Percentiles rank a stretch among this genome's conserved stretches.
phyloP scores from a whole-genome alignment of 1,284 basidiomycete genomes.

The Ganoderma meredithae region DNA sequence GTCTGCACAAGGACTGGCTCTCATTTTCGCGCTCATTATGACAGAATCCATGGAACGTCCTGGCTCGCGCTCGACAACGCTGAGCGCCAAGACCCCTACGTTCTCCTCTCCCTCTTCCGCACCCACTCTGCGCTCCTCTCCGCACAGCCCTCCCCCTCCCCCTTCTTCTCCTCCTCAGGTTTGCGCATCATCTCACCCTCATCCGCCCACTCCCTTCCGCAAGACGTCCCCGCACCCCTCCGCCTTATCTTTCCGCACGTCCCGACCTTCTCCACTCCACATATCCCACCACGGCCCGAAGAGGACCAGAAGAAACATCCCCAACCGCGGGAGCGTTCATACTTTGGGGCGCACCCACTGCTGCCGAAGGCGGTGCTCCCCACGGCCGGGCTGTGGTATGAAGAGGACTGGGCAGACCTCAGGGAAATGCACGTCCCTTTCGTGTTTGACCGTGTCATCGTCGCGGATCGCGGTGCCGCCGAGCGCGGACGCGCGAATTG shows the following conservation, averaged over 20 bases:
- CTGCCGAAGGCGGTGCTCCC: conserved; percentile 78
- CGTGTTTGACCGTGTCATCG: conserved; percentile 76
- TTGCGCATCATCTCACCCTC: conserved; percentile 53
- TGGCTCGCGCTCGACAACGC: conserved; percentile 41
- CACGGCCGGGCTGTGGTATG: conserved; percentile 68
- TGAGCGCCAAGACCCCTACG: conserved; percentile 63
- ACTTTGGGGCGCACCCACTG: conserved; percentile 63
- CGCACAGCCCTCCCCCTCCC: conserved; percentile 29
- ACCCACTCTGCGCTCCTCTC: conserved; percentile 74
- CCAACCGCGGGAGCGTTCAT: conserved; percentile 38
- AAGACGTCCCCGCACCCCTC: conserved; percentile 67
- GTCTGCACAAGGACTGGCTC: conserved; percentile 7
- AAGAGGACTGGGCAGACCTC: conserved; percentile 81
- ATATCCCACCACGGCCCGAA: conserved; percentile 34
- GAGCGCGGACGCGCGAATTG: conserved; percentile 49
- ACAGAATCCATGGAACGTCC: conserved; percentile 40
- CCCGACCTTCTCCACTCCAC: conserved; percentile 59
- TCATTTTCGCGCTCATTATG: conserved; percentile 2
- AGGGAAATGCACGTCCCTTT: conserved; percentile 71
- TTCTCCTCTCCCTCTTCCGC: conserved; percentile 82
- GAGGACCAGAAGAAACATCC: conserved; percentile 40
- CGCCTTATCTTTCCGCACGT: conserved; percentile 79
- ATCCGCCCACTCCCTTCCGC: conserved; percentile 36
- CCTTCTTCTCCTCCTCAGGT: conserved; percentile 35
- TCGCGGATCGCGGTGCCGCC: conserved; percentile 79